phyloP scores from a whole-genome alignment of 441 rosid genomes.

The Aquilaria agallochum region DNA sequence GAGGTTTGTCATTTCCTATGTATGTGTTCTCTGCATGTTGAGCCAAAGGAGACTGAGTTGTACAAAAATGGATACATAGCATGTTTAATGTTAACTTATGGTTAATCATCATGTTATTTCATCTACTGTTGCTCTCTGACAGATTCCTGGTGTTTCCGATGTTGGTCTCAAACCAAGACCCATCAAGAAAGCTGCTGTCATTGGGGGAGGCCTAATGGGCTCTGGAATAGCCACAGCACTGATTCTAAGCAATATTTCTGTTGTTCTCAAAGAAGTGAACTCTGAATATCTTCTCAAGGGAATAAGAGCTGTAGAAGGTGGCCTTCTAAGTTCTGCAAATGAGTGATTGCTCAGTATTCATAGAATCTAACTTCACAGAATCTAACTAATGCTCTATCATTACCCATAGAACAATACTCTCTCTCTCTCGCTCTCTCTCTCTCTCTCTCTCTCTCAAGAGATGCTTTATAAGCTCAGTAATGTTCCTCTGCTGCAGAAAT shows the following conservation, averaged over 20 bases:
- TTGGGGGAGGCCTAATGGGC: constrained; percentile 99
- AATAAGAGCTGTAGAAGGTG: constrained; percentile 75
- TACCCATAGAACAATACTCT: too few relatives aligned
- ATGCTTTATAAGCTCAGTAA: too few relatives aligned
- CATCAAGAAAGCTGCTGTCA: constrained; percentile 82
- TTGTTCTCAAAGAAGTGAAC: constrained; percentile 88
- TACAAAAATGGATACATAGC: too few relatives aligned
- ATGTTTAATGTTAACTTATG: constrained; percentile 11
- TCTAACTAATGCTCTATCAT: too few relatives aligned
- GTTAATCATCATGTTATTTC: background rate
- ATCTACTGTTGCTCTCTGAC: constrained; percentile 22
- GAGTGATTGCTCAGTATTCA: too few relatives aligned
- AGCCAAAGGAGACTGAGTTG: too few relatives aligned
- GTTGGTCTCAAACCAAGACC: constrained; percentile 77
- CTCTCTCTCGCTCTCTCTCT: too few relatives aligned
- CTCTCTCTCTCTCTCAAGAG: too few relatives aligned
- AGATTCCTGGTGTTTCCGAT: constrained; percentile 92
- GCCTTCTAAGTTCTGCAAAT: constrained; percentile 5
- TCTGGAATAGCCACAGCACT: constrained; percentile 94
- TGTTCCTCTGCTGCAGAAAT: background rate
- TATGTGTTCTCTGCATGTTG: background rate
- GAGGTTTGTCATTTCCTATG: background rate
- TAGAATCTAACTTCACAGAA: too few relatives aligned
- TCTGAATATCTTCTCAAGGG: constrained; percentile 84
- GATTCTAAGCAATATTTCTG: constrained; percentile 55